Percentiles rank a stretch among this genome's conserved stretches.
phyloP scores from a whole-genome alignment of 257 asterid genomes.

The Scutellaria galericulata region DNA sequence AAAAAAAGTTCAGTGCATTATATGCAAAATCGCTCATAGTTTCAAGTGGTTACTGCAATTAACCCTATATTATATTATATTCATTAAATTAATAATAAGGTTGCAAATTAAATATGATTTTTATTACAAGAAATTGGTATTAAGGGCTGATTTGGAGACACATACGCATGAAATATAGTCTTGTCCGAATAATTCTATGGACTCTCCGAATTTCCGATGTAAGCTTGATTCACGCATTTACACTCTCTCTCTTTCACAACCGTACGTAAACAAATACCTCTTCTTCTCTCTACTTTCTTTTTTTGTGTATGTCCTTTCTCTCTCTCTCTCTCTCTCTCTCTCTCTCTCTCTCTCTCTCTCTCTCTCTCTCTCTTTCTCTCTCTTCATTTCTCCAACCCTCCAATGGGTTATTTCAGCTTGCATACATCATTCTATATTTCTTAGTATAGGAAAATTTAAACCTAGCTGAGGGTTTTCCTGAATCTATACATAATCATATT shows the following conservation, averaged over 20 bases:
- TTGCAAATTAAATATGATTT: no score
- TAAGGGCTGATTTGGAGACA: no score
- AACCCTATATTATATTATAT: no score
- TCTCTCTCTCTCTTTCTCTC: neutral
- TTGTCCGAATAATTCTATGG: conserved; percentile 15
- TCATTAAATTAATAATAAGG: no score
- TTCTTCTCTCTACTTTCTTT: conserved; percentile 16
- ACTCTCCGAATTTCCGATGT: conserved; percentile 39
- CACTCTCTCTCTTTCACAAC: conserved; percentile 14
- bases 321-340: neutral
- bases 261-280: conserved; percentile 27
- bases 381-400: conserved; percentile 35
- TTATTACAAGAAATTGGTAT: no score
- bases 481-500: conserved; percentile 13
- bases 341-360: conserved; percentile 17
- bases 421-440: conserved; percentile 37
- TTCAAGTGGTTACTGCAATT: no score
- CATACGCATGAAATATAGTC: no score
- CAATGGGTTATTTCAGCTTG: conserved; percentile 38
- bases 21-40: no score
- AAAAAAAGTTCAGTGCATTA: no score
- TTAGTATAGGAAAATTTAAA: conserved; percentile 9
- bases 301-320: conserved; percentile 28
- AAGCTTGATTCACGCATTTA: conserved; percentile 37
- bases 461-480: conserved; percentile 37